phyloP scores from a whole-genome alignment of 2,329 filamentous ascomycete species.

The Apiospora malaysiana region DNA sequence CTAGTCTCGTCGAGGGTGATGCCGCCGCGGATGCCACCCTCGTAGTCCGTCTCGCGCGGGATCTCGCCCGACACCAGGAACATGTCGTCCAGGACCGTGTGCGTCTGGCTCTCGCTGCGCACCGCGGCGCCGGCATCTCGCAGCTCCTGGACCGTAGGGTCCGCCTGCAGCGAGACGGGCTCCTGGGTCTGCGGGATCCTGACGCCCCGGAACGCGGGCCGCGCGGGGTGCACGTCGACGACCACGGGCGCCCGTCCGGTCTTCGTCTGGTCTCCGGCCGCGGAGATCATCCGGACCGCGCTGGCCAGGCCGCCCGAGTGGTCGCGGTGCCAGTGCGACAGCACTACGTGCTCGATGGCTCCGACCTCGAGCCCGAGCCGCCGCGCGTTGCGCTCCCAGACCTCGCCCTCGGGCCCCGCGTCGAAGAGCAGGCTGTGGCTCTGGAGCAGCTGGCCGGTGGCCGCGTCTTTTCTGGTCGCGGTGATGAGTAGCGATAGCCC shows the following conservation, averaged over 20 bases:
- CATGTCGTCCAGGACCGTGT: slow-evolving; percentile 54
- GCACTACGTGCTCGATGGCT: slow-evolving; percentile 51
- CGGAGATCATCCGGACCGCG: slow-evolving; percentile 53
- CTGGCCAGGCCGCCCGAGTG: slow-evolving; percentile 58
- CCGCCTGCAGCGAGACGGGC: slow-evolving; percentile 56
- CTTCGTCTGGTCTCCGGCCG: slow-evolving; percentile 42
- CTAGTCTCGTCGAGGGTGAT: slow-evolving; percentile 33
- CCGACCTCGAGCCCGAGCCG: slow-evolving; percentile 49
- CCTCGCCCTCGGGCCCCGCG: slow-evolving; percentile 56
- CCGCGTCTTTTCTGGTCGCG: slow-evolving; percentile 44
- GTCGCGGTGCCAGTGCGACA: slow-evolving; percentile 62
- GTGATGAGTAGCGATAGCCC: slow-evolving; percentile 60
- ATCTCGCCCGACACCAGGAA: slow-evolving; percentile 62
- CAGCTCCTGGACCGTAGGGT: slow-evolving; percentile 55
- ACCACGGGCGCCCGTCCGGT: slow-evolving; percentile 39
- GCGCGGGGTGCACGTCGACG: slow-evolving; percentile 58
- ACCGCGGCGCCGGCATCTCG: slow-evolving; percentile 47
- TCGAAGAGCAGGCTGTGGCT: slow-evolving; percentile 57
- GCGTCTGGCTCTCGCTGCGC: slow-evolving; percentile 44
- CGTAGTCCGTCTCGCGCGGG: slow-evolving; percentile 54
- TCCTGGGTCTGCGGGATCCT: slow-evolving; percentile 38
- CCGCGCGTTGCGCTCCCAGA: slow-evolving; percentile 55
- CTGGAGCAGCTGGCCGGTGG: too few relatives aligned
- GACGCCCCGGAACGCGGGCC: slow-evolving; percentile 57
- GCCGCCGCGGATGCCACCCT: slow-evolving; percentile 52